phyloP scores from a whole-genome alignment of 352 stramenopile species.

The Pythium monospermum region DNA sequence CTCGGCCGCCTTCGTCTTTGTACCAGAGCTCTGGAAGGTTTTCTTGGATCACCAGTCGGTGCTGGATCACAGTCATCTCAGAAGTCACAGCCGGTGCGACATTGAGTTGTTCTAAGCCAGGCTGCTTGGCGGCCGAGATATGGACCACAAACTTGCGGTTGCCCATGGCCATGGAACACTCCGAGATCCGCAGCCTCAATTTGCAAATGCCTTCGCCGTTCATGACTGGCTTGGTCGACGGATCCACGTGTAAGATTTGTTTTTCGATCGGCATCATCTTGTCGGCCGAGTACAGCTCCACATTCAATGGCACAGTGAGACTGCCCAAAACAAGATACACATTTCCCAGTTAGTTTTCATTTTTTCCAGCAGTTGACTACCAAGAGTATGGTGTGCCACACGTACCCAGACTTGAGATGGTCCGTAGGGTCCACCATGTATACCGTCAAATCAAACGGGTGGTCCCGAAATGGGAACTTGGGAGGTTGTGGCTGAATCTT shows the following conservation, averaged over 20 bases:
- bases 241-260: slow-evolving; percentile 73
- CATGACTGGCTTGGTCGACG: slow-evolving; percentile 73
- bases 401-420: slow-evolving; percentile 71
- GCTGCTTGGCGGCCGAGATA: slow-evolving; percentile 60
- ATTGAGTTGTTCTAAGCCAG: slow-evolving; percentile 37
- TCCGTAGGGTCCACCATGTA: slow-evolving; percentile 82
- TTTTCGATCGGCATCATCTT: slow-evolving; percentile 82
- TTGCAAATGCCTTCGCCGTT: slow-evolving; percentile 82
- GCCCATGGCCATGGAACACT: slow-evolving; percentile 81
- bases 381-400: slow-evolving; percentile 1
- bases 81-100: slow-evolving; percentile 61
- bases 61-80: slow-evolving; percentile 83
- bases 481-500: slow-evolving; percentile 84
- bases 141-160: slow-evolving; percentile 86
- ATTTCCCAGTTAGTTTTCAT: too few relatives aligned
- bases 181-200: slow-evolving; percentile 69
- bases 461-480: slow-evolving; percentile 82
- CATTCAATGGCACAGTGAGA: slow-evolving; percentile 67
- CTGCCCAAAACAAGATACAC: slow-evolving; percentile 16
- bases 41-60: slow-evolving; percentile 80
- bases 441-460: slow-evolving; percentile 83
- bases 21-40: slow-evolving; percentile 83
- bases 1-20: slow-evolving; percentile 78
- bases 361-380: too few relatives aligned
- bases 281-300: slow-evolving; percentile 79